Percentiles rank a stretch among this genome's conserved stretches.
Conservation (phyloP, 2,329 filamentous ascomycete species). For the Helicocarpus griseus region DNA sequence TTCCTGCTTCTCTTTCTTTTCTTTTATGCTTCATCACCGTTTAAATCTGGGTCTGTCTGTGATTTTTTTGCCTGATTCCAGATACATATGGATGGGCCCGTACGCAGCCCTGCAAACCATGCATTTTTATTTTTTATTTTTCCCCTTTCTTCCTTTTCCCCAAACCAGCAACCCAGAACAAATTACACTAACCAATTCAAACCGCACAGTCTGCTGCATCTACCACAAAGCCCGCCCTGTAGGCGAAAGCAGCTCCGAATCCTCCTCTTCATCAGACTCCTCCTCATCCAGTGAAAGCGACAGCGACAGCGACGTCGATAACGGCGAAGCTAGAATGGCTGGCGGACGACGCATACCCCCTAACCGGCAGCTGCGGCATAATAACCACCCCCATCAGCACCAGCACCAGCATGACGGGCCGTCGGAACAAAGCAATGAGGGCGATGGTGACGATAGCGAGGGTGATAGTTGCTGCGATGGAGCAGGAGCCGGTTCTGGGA, state of each 20-base stretch:
- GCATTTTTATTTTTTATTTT: not conserved
- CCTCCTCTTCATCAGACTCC: conserved; percentile 37
- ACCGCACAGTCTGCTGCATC: conserved; percentile 84
- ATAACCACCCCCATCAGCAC: conserved; percentile 13
- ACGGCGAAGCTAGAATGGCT: conserved; percentile 16
- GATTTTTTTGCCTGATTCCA: not conserved
- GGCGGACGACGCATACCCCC: conserved; percentile 11
- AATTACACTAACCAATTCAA: not conserved
- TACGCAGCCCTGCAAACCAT: too few species aligned
- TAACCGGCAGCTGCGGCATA: conserved; percentile 6
- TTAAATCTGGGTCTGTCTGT: not conserved
- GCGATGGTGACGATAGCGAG: not conserved
- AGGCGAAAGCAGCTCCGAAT: conserved; percentile 65
- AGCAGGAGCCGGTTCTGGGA: not conserved
- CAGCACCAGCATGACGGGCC: conserved; percentile 15
- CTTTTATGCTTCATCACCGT: not conserved
- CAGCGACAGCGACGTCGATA: conserved; percentile 26
- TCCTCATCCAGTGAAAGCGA: conserved; percentile 45
- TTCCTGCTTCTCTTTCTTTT: too few species aligned
- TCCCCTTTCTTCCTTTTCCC: not conserved
- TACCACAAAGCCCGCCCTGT: conserved; percentile 78
- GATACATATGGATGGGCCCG: too few species aligned
- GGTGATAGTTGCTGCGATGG: conserved; percentile 1
- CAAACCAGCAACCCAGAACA: not conserved
- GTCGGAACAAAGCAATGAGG: conserved; percentile 5